Evolutionary conservation across 2,329 filamentous ascomycete genomes (phyloP).

Genomic region (Thermothelomyces thermophilus): DNA sequence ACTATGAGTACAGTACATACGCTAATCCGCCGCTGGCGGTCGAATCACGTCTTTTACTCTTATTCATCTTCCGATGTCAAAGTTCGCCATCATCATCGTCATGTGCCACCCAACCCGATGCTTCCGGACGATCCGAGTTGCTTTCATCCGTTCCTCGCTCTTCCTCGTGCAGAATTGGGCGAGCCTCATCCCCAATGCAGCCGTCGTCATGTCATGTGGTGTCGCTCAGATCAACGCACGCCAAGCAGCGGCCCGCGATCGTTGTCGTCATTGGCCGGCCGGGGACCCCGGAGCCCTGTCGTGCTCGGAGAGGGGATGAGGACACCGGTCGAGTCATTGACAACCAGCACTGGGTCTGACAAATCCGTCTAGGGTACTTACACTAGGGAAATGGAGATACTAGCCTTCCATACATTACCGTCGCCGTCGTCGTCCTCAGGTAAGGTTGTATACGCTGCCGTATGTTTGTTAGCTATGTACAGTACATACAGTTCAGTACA

Average conservation of each 20-base stretch:
- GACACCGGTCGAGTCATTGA: not conserved
- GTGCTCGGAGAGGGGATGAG: not conserved
- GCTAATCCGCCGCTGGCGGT: too few species aligned
- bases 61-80: not conserved
- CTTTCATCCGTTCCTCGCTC: too few species aligned
- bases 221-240: not conserved
- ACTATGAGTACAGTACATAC: too few species aligned
- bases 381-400: too few species aligned
- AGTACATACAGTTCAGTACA: too few species aligned
- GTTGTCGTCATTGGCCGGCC: not conserved
- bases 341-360: too few species aligned
- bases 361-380: too few species aligned
- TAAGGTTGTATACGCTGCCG: too few species aligned
- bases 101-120: not conserved
- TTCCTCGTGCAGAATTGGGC: too few species aligned
- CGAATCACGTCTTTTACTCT: not conserved
- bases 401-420: too few species aligned
- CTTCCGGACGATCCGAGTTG: slow-evolving; percentile 2
- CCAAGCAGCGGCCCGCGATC: slow-evolving; percentile 9
- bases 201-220: slow-evolving; percentile 7
- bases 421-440: too few species aligned
- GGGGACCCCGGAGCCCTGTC: not conserved
- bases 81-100: not conserved
- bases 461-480: too few species aligned
- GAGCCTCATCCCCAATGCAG: not conserved